Conservation (phyloP, 306 rosid species). For the Trifolium pratense region DNA sequence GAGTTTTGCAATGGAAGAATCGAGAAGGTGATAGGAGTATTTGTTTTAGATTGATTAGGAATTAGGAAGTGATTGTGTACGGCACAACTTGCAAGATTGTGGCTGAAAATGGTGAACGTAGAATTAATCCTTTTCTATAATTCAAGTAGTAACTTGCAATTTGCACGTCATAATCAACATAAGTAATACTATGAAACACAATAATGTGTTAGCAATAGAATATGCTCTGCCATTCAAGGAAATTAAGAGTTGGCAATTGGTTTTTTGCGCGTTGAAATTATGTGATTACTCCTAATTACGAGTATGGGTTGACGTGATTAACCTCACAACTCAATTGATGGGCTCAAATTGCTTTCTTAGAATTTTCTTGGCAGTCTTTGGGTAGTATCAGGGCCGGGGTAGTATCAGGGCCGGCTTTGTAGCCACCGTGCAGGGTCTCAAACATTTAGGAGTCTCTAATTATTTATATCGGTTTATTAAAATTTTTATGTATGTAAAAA, state of each 20-base stretch:
- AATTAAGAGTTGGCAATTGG: constrained; percentile 24
- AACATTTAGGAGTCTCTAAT: too few species aligned
- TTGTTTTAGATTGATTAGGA: too few species aligned
- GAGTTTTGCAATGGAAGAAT: not conserved
- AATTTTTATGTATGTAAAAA: too few species aligned
- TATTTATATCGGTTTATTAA: too few species aligned
- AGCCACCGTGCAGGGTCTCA: too few species aligned
- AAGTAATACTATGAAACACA: constrained; percentile 12
- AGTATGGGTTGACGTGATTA: not conserved
- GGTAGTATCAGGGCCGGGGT: too few species aligned
- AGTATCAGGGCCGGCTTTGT: too few species aligned
- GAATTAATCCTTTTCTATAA: not conserved
- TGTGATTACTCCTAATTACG: too few species aligned
- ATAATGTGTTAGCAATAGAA: not conserved
- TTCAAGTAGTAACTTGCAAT: constrained; percentile 19
- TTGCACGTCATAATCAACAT: not conserved
- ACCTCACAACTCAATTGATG: not conserved
- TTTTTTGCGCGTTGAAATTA: constrained; percentile 2
- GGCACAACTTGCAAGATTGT: not conserved
- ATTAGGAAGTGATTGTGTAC: not conserved
- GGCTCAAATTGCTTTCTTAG: not conserved
- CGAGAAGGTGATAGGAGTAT: not conserved
- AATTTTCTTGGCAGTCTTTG: too few species aligned
- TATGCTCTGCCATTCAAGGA: not conserved
- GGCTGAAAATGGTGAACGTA: constrained; percentile 15